These are phyloP conservation scores for Eucalyptus polyanthemos DNA, from an alignment of 345 rosid genomes.

Conservation along the genomic window DNA sequence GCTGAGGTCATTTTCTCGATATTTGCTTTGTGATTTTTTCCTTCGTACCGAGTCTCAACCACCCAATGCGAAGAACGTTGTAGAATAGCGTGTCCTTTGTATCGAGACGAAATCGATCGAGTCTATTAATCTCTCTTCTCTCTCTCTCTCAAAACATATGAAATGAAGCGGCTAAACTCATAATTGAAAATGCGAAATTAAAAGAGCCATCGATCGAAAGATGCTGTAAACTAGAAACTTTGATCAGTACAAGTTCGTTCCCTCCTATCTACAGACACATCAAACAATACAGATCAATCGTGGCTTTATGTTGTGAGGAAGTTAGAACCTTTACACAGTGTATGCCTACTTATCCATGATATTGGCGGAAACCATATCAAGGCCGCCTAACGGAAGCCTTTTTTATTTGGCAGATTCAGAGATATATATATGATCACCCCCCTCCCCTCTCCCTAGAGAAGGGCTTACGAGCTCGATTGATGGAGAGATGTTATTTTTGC, in stretches of 20 bases:
- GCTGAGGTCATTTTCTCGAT: background rate
- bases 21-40: background rate
- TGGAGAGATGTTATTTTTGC: background rate
- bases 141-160: background rate
- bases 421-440: background rate
- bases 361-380: background rate
- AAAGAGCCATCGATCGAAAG: background rate
- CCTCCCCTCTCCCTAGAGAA: background rate
- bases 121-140: background rate
- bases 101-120: background rate
- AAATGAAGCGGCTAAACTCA: background rate
- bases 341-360: background rate
- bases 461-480: background rate
- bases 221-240: background rate
- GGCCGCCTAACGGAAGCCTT: background rate
- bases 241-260: background rate
- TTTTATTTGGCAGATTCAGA: background rate
- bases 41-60: background rate
- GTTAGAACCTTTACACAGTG: background rate
- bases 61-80: background rate
- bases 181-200: background rate
- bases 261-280: background rate
- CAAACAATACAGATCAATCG: background rate
- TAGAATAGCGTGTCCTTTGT: background rate
- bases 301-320: background rate